Percentiles rank a stretch among this genome's conserved stretches.
phyloP scores from a whole-genome alignment of 2,329 filamentous ascomycete species.

The Raffaelea deltoideospora region DNA sequence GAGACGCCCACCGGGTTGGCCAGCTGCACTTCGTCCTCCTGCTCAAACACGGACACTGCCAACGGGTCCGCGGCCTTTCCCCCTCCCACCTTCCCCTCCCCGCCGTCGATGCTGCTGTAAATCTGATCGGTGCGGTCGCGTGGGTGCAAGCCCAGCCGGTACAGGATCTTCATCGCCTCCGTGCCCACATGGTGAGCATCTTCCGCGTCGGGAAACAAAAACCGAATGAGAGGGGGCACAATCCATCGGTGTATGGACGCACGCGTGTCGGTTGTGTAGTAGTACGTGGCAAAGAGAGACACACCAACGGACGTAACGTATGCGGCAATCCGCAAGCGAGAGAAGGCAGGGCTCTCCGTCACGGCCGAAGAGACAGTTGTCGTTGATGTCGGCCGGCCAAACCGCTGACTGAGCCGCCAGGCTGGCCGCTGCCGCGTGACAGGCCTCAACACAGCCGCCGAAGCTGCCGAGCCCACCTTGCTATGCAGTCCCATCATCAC shows the following conservation, averaged over 20 bases:
- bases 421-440: background rate
- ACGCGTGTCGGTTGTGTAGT: conserved; percentile 62
- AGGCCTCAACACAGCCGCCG: conserved; percentile 14
- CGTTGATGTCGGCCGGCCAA: background rate
- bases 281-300: conserved; percentile 34
- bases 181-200: conserved; percentile 82
- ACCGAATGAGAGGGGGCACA: conserved; percentile 49
- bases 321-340: conserved; percentile 21
- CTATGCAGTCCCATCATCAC: too few relatives aligned
- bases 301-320: conserved; percentile 26
- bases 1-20: conserved; percentile 85
- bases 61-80: conserved; percentile 23
- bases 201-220: conserved; percentile 61
- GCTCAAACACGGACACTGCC: conserved; percentile 42
- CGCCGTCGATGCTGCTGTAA: too few relatives aligned
- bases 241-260: conserved; percentile 55
- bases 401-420: background rate
- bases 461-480: too few relatives aligned
- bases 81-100: too few relatives aligned
- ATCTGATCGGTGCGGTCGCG: conserved; percentile 60
- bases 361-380: conserved; percentile 5
- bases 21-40: conserved; percentile 41
- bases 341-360: conserved; percentile 14
- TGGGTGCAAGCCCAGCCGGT: conserved; percentile 62
- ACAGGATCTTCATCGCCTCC: conserved; percentile 52